Base-by-base conservation (phyloP, 179 eudicot species). In the Spergularia azorica region DNA sequence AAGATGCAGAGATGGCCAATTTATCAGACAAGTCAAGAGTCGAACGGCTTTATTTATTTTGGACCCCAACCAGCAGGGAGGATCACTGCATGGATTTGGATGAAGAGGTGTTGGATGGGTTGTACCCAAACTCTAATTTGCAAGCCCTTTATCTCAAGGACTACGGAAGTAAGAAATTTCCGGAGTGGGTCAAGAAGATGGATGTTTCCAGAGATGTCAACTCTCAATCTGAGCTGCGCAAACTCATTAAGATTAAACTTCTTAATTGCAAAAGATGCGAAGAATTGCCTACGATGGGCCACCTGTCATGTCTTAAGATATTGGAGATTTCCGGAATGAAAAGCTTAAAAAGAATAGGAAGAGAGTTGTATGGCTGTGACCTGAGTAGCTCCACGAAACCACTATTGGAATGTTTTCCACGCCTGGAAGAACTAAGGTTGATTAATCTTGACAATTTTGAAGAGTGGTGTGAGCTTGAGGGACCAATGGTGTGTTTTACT, bases 1-100 rank as follows among this genome's bases (percentile, higher is more conserved):
- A 59, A 65, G 86, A 77, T 8, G 81, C 84, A 13, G 18, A 20
- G 17, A 18, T n/a, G 46, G 81, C 84, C 11, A 8, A 20, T 14
- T 20, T 80, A n/a, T 56, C 26, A 48, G 13, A 3, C 15, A 84
- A 77, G 67, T 11, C 72, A 6, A 60, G 67, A 46, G 46, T 83
- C 46, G 62, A 73, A 5, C 5, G 65, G 36, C 18, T 79, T 58
- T 13, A 41, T 46, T 46, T 46, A 46, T 1, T 2, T 6, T 46
- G 50, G 50, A 46, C 50, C 2, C 50, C 0, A 46, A 0, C 0
- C 50, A 46, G 9, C 50, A 46, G 50, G 50, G 9, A 46, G 50
- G 50, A 46, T 46, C 50, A 6, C 50, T 46, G 9, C 0, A 46
- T 0, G 9, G 50, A 46, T 46, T 5, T 6, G 50, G 50, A 46